Evolutionary conservation across 2,329 filamentous ascomycete species (phyloP), one percentile per base, ranked within the genome.

Genomic region (Emergomyces pasteurianus): DNA sequence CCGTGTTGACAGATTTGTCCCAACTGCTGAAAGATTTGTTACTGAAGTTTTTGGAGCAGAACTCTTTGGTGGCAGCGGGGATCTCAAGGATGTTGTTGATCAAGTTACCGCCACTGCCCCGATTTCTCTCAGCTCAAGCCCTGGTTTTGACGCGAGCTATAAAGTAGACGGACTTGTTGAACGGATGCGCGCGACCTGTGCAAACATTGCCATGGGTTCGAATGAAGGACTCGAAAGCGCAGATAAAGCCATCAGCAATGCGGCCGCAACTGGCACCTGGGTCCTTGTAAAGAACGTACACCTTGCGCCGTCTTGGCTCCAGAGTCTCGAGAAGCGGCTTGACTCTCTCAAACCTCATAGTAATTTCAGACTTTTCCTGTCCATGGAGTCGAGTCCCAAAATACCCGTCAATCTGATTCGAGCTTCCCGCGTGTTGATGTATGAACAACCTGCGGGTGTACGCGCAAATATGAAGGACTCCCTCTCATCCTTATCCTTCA

Each of bases 231-330:
- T 95, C 21, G 86, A 92, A 61, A 94, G 86, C 64, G 94, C 94
- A 21, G 94, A 99, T 80, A 96, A 96, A 76, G 94, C 95, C 36
- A 91, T 99, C 70, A 89, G 85, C 75, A 90, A 91, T 68, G 94
- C 94, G 10, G 92, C 94, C 5, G 90, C 95, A 61, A 88, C 87
- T 18, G 94, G 94, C 66, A 90, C 86, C 31, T 99, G 94, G 94
- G 95, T 99, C 10, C 82, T 99, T 63, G 86, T 99, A 81, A 99
- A 99, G 84, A 99, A 99, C 78, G 94, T 99, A 23, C 94, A 99
- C 75, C 82, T 99, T 64, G 91, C 92, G 36, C 91, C 94, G 1
- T 90, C 90, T 14, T 99, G 95, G 95, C 80, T 99, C 38, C 92
- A 97, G 75, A 96, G 91, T 69, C 82, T 99, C 18, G 92, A 99